Base-by-base conservation (phyloP, 75 land plant genomes). In the Pseudotsuga menziesii region DNA sequence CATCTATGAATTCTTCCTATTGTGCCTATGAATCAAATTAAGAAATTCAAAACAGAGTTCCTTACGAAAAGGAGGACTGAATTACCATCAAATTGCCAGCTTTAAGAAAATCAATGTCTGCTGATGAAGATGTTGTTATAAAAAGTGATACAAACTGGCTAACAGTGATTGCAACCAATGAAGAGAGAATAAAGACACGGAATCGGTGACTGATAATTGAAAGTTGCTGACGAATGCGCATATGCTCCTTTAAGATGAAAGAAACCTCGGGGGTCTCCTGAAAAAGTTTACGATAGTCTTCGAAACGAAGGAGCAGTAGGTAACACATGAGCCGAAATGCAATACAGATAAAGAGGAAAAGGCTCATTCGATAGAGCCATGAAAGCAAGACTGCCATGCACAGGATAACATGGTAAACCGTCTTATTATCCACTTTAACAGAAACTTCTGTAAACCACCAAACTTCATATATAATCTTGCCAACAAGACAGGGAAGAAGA, bases 371-470 rank as follows among this genome's bases (percentile, higher is more conserved):
- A 67, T 94, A 94, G 16, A 90, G 78, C 95, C 95, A 94, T 25
- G 95, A 88, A 23, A 79, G 67, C 62, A 92, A 79, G 75, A 82
- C 76, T 58, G 85, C 57, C 11, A 75, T 32, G 71, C 91, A 90
- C 4, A 88, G 73, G 5, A 88, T 58, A 9, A 60, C 60, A 41
- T 86, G 78, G 74, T 84, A 82, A 12, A 83, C 22, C 14, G 58
- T 73, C 8, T 66, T 63, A 74, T 84, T 83, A 2, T 89, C 89
- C 41, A 93, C 76, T 16, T 80, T 48, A 5, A 75, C 61, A 12
- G 85, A 79, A 36, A 87, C 91, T 55, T 87, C 67, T 71, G 36
- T 59, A 79, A 85, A 92, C 98, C 98, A 95, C 98, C 96, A 91
- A 17, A 93, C 36, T 75, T 89, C 86, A 82, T 86, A 88, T 12